Evolutionary conservation across 2,329 filamentous ascomycete genomes (phyloP).

Genomic region (Sporothrix inflata): DNA sequence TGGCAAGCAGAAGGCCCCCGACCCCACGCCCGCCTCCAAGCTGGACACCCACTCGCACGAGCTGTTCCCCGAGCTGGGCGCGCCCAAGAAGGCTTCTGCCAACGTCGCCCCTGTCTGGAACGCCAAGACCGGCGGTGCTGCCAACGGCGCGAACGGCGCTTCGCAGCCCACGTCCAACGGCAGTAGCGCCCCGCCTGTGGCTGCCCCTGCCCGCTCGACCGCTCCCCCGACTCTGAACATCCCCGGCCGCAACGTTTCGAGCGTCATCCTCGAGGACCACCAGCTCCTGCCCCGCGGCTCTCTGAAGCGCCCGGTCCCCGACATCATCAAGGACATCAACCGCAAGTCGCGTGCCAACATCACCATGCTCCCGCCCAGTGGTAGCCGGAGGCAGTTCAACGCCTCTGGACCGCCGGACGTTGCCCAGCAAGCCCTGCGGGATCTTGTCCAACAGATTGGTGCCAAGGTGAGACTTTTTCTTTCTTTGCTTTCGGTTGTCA

Average conservation of each 20-base stretch:
- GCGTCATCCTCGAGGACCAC: slow-evolving; percentile 71
- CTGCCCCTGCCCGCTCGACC: slow-evolving; percentile 38
- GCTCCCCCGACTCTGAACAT: slow-evolving; percentile 67
- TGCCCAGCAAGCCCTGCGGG: slow-evolving; percentile 85
- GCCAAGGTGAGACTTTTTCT: slow-evolving; percentile 62
- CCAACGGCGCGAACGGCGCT: slow-evolving; percentile 48
- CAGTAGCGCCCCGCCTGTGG: slow-evolving; percentile 41
- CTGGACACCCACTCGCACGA: slow-evolving; percentile 89
- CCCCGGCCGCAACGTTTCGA: slow-evolving; percentile 80
- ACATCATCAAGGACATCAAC: slow-evolving; percentile 90
- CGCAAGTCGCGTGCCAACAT: slow-evolving; percentile 86
- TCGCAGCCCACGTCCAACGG: slow-evolving; percentile 46
- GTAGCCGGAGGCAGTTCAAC: slow-evolving; percentile 77
- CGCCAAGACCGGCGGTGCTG: slow-evolving; percentile 58
- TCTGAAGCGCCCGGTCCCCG: slow-evolving; percentile 81
- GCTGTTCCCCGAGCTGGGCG: slow-evolving; percentile 88
- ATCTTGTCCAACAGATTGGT: slow-evolving; percentile 85
- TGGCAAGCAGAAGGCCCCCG: slow-evolving; percentile 68
- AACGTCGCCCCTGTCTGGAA: slow-evolving; percentile 77
- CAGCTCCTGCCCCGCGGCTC: slow-evolving; percentile 77
- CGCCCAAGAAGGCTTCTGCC: slow-evolving; percentile 65
- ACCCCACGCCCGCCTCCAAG: slow-evolving; percentile 47
- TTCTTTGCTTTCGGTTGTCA: not conserved
- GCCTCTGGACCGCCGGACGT: slow-evolving; percentile 81
- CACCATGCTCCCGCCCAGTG: slow-evolving; percentile 72